Base-by-base conservation (phyloP, 805 yeast genomes). In the Lipomyces kockii region DNA sequence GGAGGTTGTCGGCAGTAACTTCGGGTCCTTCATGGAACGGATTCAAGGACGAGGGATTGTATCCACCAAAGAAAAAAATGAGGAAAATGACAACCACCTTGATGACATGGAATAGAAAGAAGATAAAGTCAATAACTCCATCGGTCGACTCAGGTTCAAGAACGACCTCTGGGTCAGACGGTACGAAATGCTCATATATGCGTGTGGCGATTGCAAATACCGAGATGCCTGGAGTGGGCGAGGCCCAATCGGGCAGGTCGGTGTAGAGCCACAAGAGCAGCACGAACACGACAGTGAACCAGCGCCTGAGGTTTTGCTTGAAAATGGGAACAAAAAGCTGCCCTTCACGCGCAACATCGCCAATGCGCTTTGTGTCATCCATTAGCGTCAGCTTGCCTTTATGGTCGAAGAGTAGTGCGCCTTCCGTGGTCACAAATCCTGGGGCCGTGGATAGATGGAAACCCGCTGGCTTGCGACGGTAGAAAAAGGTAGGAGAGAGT, bases 211-310 rank as follows among this genome's bases (percentile, higher is more conserved):
- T 85, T 74, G 87, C 89, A 11, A 96, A 89, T 65, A 92, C 79
- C 71, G 93, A 89, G 65, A 87, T 84, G 29, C 97, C 97, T 0
- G 98, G 98, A 3, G 98, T 94, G 59, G 98, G 98, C 46, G 93
- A 86, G 63, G 92, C 81, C 73, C 82, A 84, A 75, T 92, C 97
- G 1, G 99, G 99, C 77, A 95, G 83, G 80, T 95, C 98, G 1
- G 97, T 88, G 78, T 93, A 95, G 67, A 95, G 84, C 98, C 99
- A 95, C 20, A 80, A 79, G 9, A 84, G 61, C 73, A 91, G 79
- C 2, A 78, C 14, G 1, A 62, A 32, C 43, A 65, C 14, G 71
- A 55, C 53, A 3, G 71, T 62, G 53, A 74, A 0, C 43, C 82
- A 72, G 37, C 81, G 74, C 17, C 67, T 55, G 20, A 64, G 58